phyloP scores from a whole-genome alignment of 305 asterid species.

The Fraxinus xanthoxyloides region DNA sequence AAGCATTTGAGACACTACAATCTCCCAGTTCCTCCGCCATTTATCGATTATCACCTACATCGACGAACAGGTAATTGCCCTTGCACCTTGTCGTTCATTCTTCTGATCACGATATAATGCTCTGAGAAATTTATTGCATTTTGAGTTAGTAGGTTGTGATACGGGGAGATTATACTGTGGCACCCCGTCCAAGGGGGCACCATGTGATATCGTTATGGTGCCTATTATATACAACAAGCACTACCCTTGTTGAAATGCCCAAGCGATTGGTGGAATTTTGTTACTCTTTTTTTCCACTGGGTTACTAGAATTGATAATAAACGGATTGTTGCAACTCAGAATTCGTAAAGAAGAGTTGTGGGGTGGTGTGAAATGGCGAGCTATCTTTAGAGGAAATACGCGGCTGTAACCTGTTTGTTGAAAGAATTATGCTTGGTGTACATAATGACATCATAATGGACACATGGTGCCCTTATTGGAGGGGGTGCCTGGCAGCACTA shows the following conservation, averaged over 20 bases:
- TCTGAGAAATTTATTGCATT: neutral
- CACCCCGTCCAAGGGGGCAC: too few species aligned
- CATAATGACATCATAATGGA: too few species aligned
- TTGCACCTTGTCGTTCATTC: neutral
- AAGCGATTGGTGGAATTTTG: neutral
- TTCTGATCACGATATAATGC: neutral
- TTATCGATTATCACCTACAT: neutral
- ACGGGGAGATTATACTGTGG: neutral
- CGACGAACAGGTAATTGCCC: neutral
- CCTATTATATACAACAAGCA: too few species aligned
- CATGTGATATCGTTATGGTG: too few species aligned
- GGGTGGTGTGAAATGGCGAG: constrained; percentile 38
- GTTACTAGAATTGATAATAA: neutral
- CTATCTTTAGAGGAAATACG: constrained; percentile 74
- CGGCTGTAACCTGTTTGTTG: too few species aligned
- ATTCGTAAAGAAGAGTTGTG: constrained; percentile 13
- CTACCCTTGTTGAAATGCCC: constrained; percentile 24
- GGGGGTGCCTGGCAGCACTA: too few species aligned
- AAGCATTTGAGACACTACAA: neutral
- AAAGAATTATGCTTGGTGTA: too few species aligned
- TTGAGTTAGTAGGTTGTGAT: neutral
- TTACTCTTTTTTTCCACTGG: neutral
- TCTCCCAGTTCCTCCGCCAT: neutral
- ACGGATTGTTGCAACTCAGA: constrained; percentile 15
- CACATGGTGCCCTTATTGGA: too few species aligned